Conservation (phyloP, 768 basidiomycete species). For the Russula virescens region DNA sequence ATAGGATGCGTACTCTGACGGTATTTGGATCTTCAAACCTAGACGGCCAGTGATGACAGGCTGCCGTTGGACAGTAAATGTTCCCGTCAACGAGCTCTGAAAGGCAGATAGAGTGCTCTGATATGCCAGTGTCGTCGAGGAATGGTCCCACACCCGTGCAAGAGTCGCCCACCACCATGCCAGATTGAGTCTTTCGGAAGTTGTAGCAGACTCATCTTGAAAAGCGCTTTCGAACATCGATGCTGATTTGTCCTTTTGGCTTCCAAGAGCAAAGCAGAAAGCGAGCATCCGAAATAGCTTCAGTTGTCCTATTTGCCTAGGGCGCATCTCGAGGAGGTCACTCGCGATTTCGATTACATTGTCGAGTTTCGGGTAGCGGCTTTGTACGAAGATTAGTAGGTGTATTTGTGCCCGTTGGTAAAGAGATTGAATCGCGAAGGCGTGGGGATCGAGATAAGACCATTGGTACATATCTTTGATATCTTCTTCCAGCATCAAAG, state of each 20-base stretch:
- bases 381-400: not conserved
- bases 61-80: not conserved
- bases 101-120: not conserved
- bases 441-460: too few species aligned
- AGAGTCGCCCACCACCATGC: not conserved
- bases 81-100: not conserved
- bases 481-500: not conserved
- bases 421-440: not conserved
- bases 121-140: conserved; percentile 2
- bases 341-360: not conserved
- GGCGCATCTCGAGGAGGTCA: not conserved
- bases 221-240: not conserved
- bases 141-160: not conserved
- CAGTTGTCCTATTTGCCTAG: not conserved
- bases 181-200: too few species aligned
- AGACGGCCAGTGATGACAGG: not conserved
- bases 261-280: not conserved
- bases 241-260: not conserved
- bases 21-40: not conserved
- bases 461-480: not conserved
- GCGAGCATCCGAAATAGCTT: conserved; percentile 1
- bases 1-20: conserved; percentile 1
- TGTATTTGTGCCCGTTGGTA: not conserved
- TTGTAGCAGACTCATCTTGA: too few species aligned
- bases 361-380: not conserved